Percentiles rank a stretch among this genome's conserved stretches.
Evolutionary conservation across 768 basidiomycete genomes (phyloP).

Genomic region (Cytidiella melzeri): DNA sequence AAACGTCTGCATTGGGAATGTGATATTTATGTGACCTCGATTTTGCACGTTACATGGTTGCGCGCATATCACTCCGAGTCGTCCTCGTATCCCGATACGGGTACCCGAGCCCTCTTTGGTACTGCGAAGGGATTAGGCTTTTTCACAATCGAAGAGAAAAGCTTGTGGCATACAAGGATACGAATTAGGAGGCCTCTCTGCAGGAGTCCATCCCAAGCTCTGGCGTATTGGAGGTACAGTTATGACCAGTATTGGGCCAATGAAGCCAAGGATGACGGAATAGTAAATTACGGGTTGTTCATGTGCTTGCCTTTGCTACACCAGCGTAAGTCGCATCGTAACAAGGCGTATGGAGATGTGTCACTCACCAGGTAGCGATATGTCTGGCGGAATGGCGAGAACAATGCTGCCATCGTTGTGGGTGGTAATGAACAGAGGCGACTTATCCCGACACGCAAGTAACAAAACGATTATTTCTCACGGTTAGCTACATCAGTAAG

Average conservation of each 20-base stretch:
- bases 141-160: not conserved
- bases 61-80: too few species aligned
- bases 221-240: constrained; percentile 76
- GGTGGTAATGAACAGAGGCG: constrained; percentile 3
- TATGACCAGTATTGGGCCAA: constrained; percentile 71
- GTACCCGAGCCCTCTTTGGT: constrained; percentile 62
- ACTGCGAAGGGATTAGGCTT: constrained; percentile 34
- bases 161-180: constrained; percentile 61
- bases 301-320: constrained; percentile 84
- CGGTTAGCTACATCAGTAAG: too few species aligned
- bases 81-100: constrained; percentile 74
- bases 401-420: constrained; percentile 38
- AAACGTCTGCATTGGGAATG: not conserved
- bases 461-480: too few species aligned
- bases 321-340: constrained; percentile 1
- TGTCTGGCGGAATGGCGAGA: constrained; percentile 42
- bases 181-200: constrained; percentile 66
- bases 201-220: constrained; percentile 62
- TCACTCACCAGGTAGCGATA: constrained; percentile 36
- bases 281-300: constrained; percentile 90
- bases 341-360: not conserved
- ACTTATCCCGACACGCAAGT: too few species aligned
- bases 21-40: not conserved
- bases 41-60: too few species aligned
- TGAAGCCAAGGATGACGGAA: constrained; percentile 66